A percentile compares a stretch with the other conserved stretches of the same genome.
Evolutionary conservation across 192 early-diverging fungal species (phyloP).

Genomic region (Backusella luteola): DNA sequence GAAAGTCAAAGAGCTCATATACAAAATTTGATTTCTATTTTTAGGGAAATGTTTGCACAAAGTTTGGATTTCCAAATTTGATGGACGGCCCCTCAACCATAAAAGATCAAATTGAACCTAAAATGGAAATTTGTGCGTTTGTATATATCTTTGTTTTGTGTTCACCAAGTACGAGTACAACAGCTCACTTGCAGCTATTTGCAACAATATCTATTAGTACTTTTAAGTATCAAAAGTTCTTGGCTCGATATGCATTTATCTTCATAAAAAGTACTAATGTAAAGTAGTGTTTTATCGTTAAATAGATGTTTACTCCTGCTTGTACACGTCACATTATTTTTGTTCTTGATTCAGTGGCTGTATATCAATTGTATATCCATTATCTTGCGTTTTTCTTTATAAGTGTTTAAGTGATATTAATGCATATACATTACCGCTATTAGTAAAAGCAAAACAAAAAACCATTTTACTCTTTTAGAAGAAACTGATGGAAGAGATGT

Average conservation of each 20-base stretch:
- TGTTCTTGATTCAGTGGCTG: not conserved
- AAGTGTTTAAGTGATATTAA: not conserved
- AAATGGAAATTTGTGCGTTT: not conserved
- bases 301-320: not conserved
- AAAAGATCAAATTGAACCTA: not conserved
- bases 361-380: not conserved
- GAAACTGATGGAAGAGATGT: not conserved
- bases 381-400: not conserved
- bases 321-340: not conserved
- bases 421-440: not conserved
- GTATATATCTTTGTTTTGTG: not conserved
- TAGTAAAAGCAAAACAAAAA: not conserved
- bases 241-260: not conserved
- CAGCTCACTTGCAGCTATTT: not conserved
- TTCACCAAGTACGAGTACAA: not conserved
- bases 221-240: not conserved
- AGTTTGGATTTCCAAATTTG: not conserved
- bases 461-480: not conserved
- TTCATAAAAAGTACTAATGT: not conserved
- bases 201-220: not conserved
- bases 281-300: not conserved
- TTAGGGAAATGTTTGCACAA: not conserved
- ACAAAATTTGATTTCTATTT: not conserved
- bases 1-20: not conserved
- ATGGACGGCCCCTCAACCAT: not conserved